Base-by-base conservation (phyloP, 306 rosid species). In the Vicia sativa region DNA sequence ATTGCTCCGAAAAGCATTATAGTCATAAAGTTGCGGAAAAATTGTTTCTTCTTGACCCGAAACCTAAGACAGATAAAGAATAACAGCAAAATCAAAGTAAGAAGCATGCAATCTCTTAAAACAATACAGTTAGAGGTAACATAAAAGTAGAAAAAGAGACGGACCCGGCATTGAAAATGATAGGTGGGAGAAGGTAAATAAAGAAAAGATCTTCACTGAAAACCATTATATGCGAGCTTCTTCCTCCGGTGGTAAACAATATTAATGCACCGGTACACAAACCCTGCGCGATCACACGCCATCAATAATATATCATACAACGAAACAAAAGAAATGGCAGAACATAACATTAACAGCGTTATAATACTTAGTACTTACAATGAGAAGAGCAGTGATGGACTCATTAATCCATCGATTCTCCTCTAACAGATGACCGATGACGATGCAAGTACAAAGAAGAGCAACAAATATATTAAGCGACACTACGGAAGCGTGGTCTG, bases 141-240 rank as follows among this genome's bases (percentile, higher is more conserved):
- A n/a, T n/a, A 46, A 1, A 3, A 46, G 21, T 46, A 15, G 54
- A 46, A 46, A 45, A 45, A 7, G 35, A n/a, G 35, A 49, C 34
- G 54, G 45, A 95, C 97, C 99, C 99, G 21, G 99, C 99, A 69
- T 95, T 95, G 88, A 95, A 95, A 71, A 95, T 95, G 72, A 95
- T 95, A 1, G 99, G 99, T 12, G 99, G 99, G 31, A 95, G 97
- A 77, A 95, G 95, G 79, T 90, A 95, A 71, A 86, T 90, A 31
- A 95, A 95, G 92, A 95, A 95, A 78, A 95, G 96, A 75, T 90
- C 97, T 85, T 88, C 92, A 46, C 91, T 87, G 56, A 95, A 95
- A 6, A 78, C 82, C 26, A 95, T 75, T 48, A 95, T 81, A 77
- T 77, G 97, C 13, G 99, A 95, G 87, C 95, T 95, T 80, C 81